A percentile compares a stretch with the other conserved stretches of the same genome.
These are phyloP conservation scores for Entoloma clypeatum DNA, from an alignment of 1,284 basidiomycete genomes.

Conservation along the genomic window DNA sequence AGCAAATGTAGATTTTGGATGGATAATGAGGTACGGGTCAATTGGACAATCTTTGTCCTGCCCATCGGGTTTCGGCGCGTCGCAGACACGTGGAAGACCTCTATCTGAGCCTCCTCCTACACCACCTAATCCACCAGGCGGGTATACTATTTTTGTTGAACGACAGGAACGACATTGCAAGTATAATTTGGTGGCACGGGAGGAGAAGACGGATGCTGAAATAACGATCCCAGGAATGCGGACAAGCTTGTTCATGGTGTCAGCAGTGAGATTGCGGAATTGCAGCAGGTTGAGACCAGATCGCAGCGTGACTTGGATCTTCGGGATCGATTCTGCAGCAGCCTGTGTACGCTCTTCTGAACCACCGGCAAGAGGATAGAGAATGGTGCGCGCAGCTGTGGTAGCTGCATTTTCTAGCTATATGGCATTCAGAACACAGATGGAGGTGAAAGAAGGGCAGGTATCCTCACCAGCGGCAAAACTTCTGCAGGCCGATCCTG, in stretches of 20 bases:
- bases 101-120: conserved; percentile 76
- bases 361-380: conserved; percentile 64
- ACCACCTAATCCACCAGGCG: conserved; percentile 83
- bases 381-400: conserved; percentile 74
- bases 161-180: conserved; percentile 93
- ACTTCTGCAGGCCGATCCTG: conserved; percentile 89
- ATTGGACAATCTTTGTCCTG: conserved; percentile 91
- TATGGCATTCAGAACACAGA: not conserved
- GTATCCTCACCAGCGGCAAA: conserved; percentile 82
- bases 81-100: conserved; percentile 82
- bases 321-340: conserved; percentile 68
- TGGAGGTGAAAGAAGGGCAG: conserved; percentile 16
- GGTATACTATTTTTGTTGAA: conserved; percentile 77
- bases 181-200: conserved; percentile 88
- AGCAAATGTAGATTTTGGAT: conserved; percentile 92
- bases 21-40: conserved; percentile 95
- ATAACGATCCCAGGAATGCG: conserved; percentile 98
- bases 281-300: conserved; percentile 90
- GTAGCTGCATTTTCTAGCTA: conserved; percentile 90
- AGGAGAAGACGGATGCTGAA: conserved; percentile 91
- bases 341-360: conserved; percentile 51
- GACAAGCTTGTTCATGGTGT: conserved; percentile 94
- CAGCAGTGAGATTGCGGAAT: conserved; percentile 90
- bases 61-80: conserved; percentile 69
- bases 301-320: conserved; percentile 86